phyloP scores from a whole-genome alignment of 2,329 filamentous ascomycete species.

The Ophiostoma ips region DNA sequence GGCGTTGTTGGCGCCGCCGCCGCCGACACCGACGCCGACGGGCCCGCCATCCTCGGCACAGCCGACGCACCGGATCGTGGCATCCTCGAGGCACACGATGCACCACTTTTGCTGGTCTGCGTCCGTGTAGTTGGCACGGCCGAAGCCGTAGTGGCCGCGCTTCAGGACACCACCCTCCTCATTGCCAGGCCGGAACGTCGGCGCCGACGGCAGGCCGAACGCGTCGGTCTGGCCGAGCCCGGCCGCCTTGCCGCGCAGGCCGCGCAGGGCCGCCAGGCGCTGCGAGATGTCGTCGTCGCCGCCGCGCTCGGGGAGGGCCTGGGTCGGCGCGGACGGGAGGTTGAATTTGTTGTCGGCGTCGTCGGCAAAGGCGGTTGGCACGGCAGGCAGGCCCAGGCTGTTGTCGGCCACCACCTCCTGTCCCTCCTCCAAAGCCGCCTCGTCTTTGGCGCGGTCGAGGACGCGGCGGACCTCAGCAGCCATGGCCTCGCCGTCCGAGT shows the following conservation, averaged over 20 bases:
- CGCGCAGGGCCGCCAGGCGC: constrained; percentile 37
- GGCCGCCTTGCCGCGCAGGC: constrained; percentile 17
- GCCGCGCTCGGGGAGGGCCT: constrained; percentile 12
- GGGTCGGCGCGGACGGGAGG: constrained; percentile 2
- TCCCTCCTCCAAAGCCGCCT: constrained; percentile 23
- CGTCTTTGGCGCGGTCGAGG: constrained; percentile 32
- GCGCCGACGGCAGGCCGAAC: constrained; percentile 34
- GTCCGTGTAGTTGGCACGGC: constrained; percentile 41
- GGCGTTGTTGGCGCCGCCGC: constrained; percentile 21
- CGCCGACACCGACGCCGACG: too few relatives aligned
- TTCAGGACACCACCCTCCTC: constrained; percentile 19
- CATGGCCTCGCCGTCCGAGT: constrained; percentile 40
- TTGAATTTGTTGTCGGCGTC: constrained; percentile 15
- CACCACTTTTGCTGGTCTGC: constrained; percentile 68
- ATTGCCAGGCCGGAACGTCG: constrained; percentile 33
- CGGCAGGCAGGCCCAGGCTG: constrained; percentile 29
- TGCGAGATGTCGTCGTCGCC: constrained; percentile 34
- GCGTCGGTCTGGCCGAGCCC: constrained; percentile 19
- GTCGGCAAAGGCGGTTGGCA: constrained; percentile 35
- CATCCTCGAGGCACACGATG: constrained; percentile 69
- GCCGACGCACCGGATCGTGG: constrained; percentile 55
- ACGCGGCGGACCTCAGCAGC: constrained; percentile 28
- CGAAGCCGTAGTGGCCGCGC: constrained; percentile 12
- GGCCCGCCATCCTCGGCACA: constrained; percentile 49
- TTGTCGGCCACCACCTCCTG: constrained; percentile 10